Evolutionary conservation across 2,329 filamentous ascomycete genomes (phyloP).

Genomic region (Ophiostoma fasciatum): DNA sequence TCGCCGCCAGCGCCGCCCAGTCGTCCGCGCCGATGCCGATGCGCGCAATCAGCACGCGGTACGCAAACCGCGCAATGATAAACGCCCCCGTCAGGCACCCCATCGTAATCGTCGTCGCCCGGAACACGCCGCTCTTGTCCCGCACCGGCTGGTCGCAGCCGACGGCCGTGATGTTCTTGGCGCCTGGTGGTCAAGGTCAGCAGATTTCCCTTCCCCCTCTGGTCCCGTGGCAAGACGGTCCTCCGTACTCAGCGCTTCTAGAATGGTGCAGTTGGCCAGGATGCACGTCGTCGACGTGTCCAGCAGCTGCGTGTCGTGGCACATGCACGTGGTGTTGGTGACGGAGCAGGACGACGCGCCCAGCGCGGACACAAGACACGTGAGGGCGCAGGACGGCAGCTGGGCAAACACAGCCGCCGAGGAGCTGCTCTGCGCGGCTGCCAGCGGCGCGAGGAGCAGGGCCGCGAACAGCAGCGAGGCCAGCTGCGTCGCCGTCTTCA

Average conservation of each 20-base stretch:
- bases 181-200: constrained; percentile 6
- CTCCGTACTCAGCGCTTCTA: constrained; percentile 7
- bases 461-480: constrained; percentile 3
- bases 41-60: constrained; percentile 19
- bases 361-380: background rate
- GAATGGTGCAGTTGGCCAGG: constrained; percentile 1
- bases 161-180: constrained; percentile 15
- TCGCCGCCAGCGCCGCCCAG: constrained; percentile 18
- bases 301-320: constrained; percentile 1
- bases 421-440: background rate
- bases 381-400: constrained; percentile 4
- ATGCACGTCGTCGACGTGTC: constrained; percentile 1
- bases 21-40: constrained; percentile 22
- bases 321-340: constrained; percentile 6
- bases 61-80: constrained; percentile 23
- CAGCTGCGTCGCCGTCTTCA: constrained; percentile 1
- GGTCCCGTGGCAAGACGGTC: too few relatives aligned
- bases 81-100: constrained; percentile 21
- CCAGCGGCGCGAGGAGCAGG: constrained; percentile 2
- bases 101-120: constrained; percentile 17
- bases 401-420: constrained; percentile 1
- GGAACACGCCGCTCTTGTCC: constrained; percentile 19
- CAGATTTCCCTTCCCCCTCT: too few relatives aligned
- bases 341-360: background rate
- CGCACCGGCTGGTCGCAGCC: constrained; percentile 14